Base-by-base conservation (phyloP, 1,139 yeast species). In the Blastobotrys buckinghamii region DNA sequence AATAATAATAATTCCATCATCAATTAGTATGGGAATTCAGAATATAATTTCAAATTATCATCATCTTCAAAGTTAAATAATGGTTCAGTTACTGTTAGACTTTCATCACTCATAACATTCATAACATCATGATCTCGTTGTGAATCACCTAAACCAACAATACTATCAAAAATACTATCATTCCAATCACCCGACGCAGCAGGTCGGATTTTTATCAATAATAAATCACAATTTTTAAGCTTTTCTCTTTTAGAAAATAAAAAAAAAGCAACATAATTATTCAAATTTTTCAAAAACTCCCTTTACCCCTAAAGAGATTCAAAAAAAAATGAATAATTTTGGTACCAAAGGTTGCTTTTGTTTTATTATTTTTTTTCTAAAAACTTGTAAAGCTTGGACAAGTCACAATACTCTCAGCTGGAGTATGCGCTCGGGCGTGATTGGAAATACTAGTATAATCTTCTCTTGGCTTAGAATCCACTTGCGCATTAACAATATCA, bases 141-240 rank as follows among this genome's bases (percentile, higher is more conserved):
- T 19, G 22, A 17, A n/a, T 19, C 13, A 6, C 17, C 38, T 5
- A 29, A 29, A 6, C 5, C 32, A 3, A 29, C 4, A 6, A 29
- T 6, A 13, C 12, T 13, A 9, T 12, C 32, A 10, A 29, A 2
- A 12, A 29, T 10, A 13, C 9, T 29, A 13, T 13, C 24, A 34
- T 22, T 22, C 20, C 20, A 34, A 17, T 19, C 16, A 13, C 42
- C 35, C 48, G 73, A 69, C 73, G 73, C 73, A 66, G 73, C 73
- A 49, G 73, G 72, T 58, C 73, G 55, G 53, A 46, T 29, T 10
- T 29, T 29, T 5, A 22, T 5, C 4, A 22, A 22, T 4, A 22
- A 22, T 22, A 22, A 7, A 22, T 5, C 24, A 5, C 24, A 5
- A n/a, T n/a, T n/a, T n/a, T n/a, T n/a, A n/a, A n/a, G n/a, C n/a